These are phyloP conservation scores for Pestalotiopsis sp. DNA, from an alignment of 2,329 filamentous ascomycete genomes.

Conservation along the genomic window DNA sequence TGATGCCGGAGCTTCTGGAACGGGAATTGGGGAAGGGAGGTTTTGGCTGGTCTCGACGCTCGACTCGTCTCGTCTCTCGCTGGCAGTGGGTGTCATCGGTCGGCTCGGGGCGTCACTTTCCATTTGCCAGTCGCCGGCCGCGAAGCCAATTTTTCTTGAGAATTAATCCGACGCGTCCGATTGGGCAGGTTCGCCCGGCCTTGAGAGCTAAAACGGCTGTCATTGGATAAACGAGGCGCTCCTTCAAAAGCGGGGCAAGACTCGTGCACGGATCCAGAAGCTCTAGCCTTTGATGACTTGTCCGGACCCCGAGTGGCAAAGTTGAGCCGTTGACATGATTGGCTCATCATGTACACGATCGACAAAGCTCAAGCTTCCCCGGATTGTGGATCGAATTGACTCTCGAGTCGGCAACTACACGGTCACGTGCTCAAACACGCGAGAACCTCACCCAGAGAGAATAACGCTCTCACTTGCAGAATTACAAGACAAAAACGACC, in stretches of 20 bases:
- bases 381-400: neutral
- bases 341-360: neutral
- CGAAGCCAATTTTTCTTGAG: slow-evolving; percentile 10
- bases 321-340: neutral
- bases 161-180: slow-evolving; percentile 14
- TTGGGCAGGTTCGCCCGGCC: neutral
- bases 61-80: neutral
- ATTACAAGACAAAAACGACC: too few relatives aligned
- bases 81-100: neutral
- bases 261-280: neutral
- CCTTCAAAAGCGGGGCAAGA: neutral
- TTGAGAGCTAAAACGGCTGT: neutral
- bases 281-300: neutral
- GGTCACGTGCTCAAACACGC: neutral
- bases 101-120: neutral
- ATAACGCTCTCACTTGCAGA: too few relatives aligned
- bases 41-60: neutral
- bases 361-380: slow-evolving; percentile 1
- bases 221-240: neutral
- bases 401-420: neutral
- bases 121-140: slow-evolving; percentile 3
- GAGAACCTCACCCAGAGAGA: neutral
- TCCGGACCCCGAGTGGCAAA: neutral
- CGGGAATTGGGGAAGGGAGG: neutral
- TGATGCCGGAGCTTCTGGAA: neutral